phyloP scores from a whole-genome alignment of 306 rosid genomes.

The Glycine soja region DNA sequence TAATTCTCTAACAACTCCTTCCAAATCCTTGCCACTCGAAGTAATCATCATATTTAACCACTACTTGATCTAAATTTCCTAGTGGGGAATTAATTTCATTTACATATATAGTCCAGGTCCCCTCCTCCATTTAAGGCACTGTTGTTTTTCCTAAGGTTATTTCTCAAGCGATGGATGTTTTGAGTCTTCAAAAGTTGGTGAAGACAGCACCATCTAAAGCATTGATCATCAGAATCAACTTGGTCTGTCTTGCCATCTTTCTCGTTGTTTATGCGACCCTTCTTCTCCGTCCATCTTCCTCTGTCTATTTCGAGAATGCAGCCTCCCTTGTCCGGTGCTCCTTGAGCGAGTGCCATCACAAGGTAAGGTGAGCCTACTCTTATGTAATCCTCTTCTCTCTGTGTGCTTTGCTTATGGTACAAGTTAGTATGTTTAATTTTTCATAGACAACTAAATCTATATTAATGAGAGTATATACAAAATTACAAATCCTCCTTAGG shows the following conservation, averaged over 20 bases:
- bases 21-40: conserved; percentile 46
- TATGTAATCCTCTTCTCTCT: neutral
- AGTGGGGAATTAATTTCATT: neutral
- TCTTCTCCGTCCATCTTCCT: conserved; percentile 82
- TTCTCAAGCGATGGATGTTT: conserved; percentile 52
- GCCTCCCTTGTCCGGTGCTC: conserved; percentile 81
- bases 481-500: too few species aligned
- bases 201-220: conserved; percentile 78
- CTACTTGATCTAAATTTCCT: neutral
- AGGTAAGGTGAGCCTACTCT: conserved; percentile 92
- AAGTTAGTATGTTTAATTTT: neutral
- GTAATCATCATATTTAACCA: conserved; percentile 49
- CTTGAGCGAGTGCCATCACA: conserved; percentile 77
- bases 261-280: conserved; percentile 64
- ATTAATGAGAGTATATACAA: neutral
- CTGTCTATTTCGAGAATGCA: conserved; percentile 71
- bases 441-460: neutral
- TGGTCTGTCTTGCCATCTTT: conserved; percentile 71
- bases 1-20: conserved; percentile 59
- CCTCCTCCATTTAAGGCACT: conserved; percentile 40
- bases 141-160: conserved; percentile 13
- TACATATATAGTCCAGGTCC: conserved; percentile 47
- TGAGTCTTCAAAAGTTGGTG: conserved; percentile 57
- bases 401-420: neutral
- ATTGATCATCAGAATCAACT: conserved; percentile 70